Evolutionary conservation across 2,329 filamentous ascomycete species (phyloP), one percentile per base, ranked within the genome.

Genomic region (Decorospora gaudefroyi): DNA sequence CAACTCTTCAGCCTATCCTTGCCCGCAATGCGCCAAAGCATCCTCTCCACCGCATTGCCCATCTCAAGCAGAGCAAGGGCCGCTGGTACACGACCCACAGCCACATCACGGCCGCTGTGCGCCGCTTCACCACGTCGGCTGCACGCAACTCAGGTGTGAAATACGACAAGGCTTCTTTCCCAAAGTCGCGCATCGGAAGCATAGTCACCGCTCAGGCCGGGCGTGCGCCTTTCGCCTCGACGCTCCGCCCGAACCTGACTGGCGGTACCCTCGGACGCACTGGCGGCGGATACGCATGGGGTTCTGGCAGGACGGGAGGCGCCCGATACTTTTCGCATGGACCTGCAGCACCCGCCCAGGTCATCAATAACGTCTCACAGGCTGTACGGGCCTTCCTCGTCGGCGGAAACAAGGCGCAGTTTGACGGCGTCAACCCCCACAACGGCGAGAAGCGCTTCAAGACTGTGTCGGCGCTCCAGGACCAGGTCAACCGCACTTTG

Each of bases 301-400:
- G 88, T 19, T 82, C 84, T 35, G 86, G 85, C 21, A 79, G 84
- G 32, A 69, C 82, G 46, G 84, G 87, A 55, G 88, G 86, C 30
- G 83, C 85, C 16, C 82, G 92, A 55, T 92, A 92, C 75, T 97
- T 97, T 74, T 95, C 90, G 1, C 91, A 96, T 72, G 82, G 84
- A 1, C 90, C 92, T 1, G 86, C 88, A 7, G 83, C 86, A 6
- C 90, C 90, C 26, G 90, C 91, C 1, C 89, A 97, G 69, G 90
- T 97, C 32, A 82, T 97, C 37, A 87, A 93, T 70, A 96, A 96
- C 71, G 92, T 96, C n/a, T 95, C 90, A 9, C 85, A 90, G 59
- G 93, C 90, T 4, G 85, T 97, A 63, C 84, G 93, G 40, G 91
- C 90, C 9, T 96, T 99, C 72, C 86, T 89, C 73, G 78, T 96